phyloP scores from a whole-genome alignment of 2,329 filamentous ascomycete genomes.

The Herpotrichia juniperi region DNA sequence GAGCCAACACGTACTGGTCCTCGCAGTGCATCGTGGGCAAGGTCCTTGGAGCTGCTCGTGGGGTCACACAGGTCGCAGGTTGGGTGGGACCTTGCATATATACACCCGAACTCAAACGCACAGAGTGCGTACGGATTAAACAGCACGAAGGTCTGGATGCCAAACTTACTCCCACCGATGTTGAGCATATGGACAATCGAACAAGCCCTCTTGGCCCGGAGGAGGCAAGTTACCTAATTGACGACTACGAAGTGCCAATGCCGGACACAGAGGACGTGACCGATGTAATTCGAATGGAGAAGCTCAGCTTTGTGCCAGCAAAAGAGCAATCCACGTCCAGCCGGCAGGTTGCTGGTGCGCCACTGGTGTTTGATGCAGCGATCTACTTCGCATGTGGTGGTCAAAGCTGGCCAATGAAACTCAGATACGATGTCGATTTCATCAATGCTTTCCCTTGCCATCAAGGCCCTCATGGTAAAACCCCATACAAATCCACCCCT shows the following conservation, averaged over 20 bases:
- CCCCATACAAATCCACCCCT: not conserved
- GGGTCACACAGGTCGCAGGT: conserved; percentile 72
- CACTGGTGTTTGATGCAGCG: conserved; percentile 45
- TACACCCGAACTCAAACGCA: conserved; percentile 68
- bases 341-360: conserved; percentile 34
- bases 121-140: conserved; percentile 73
- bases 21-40: conserved; percentile 75
- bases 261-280: conserved; percentile 64
- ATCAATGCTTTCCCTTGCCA: conserved; percentile 50
- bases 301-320: conserved; percentile 64
- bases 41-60: conserved; percentile 69
- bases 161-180: conserved; percentile 62
- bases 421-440: conserved; percentile 50
- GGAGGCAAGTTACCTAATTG: conserved; percentile 66
- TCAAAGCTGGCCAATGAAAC: conserved; percentile 45
- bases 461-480: conserved; percentile 48
- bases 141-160: conserved; percentile 63
- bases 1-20: conserved; percentile 79
- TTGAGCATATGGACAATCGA: conserved; percentile 69
- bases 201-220: conserved; percentile 72
- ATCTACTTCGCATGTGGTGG: conserved; percentile 49
- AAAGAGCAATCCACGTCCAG: conserved; percentile 40
- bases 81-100: conserved; percentile 77
- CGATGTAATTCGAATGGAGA: conserved; percentile 73
- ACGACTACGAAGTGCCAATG: conserved; percentile 68